Evolutionary conservation across 805 yeast species (phyloP).

Genomic region (Starmerella sp.): DNA sequence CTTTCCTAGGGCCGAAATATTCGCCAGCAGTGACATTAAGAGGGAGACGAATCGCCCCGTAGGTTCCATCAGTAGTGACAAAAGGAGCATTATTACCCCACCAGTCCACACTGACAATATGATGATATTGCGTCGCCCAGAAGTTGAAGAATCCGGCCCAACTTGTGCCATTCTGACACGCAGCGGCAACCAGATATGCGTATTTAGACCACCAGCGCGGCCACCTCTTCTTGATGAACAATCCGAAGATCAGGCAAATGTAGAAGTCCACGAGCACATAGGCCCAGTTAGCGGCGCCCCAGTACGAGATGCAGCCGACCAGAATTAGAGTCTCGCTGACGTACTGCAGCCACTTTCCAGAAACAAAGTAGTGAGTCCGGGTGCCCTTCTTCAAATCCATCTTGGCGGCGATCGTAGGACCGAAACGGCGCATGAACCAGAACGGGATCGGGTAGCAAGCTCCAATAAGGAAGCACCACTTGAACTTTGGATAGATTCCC

Average conservation of each 20-base stretch:
- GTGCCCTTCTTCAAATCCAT: neutral
- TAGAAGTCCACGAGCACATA: constrained; percentile 42
- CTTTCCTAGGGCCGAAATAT: constrained; percentile 27
- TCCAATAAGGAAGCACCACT: constrained; percentile 55
- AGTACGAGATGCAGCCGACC: neutral
- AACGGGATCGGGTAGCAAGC: constrained; percentile 24
- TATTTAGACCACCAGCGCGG: constrained; percentile 44
- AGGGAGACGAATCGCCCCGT: neutral
- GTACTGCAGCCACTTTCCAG: constrained; percentile 2
- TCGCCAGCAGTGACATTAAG: constrained; percentile 15
- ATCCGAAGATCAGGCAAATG: constrained; percentile 36
- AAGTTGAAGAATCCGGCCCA: constrained; percentile 38
- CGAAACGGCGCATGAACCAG: constrained; percentile 10
- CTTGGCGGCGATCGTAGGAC: constrained; percentile 21
- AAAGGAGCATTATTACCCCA: constrained; percentile 35
- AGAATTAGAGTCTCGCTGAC: constrained; percentile 30
- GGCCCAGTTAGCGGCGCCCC: constrained; percentile 54
- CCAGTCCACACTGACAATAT: constrained; percentile 42
- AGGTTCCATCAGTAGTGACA: neutral
- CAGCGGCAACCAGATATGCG: constrained; percentile 40
- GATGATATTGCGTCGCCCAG: constrained; percentile 31
- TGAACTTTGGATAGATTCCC: constrained; percentile 47
- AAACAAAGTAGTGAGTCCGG: constrained; percentile 29
- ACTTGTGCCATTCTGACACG: constrained; percentile 41
- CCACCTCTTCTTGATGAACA: constrained; percentile 34